Conservation (phyloP, 2,329 filamentous ascomycete species). For the Karstenula rhodostoma region DNA sequence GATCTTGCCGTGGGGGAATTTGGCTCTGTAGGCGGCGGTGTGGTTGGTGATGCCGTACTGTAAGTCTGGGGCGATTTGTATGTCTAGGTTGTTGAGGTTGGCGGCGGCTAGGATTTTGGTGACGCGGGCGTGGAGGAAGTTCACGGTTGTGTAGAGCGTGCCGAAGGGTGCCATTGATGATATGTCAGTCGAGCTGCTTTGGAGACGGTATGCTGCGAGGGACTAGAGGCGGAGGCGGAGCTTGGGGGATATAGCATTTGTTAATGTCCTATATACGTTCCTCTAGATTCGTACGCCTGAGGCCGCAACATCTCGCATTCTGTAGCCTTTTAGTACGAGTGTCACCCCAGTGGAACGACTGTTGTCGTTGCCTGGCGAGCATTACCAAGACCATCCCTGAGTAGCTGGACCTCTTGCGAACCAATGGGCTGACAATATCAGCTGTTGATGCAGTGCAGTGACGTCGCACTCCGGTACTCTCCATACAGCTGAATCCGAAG, state of each 20-base stretch:
- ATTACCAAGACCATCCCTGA: background rate
- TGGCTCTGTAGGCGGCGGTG: conserved; percentile 57
- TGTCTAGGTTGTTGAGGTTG: conserved; percentile 34
- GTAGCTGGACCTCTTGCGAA: background rate
- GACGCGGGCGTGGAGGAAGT: conserved; percentile 23
- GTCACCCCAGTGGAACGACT: background rate
- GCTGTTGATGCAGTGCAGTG: background rate
- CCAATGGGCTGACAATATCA: background rate
- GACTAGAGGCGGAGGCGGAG: background rate
- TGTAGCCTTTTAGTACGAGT: background rate
- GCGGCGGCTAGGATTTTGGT: conserved; percentile 29
- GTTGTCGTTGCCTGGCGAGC: background rate
- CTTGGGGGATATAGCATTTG: background rate
- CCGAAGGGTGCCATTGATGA: conserved; percentile 27
- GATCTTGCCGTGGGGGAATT: conserved; percentile 63
- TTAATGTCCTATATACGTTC: background rate
- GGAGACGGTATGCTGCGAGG: background rate
- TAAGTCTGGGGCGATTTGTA: conserved; percentile 49
- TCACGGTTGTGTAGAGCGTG: conserved; percentile 25
- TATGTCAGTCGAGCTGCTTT: background rate
- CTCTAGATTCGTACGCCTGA: background rate
- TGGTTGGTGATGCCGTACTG: conserved; percentile 54
- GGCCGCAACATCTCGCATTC: background rate
- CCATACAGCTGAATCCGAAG: background rate
- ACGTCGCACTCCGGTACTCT: background rate